A percentile compares a stretch with the other conserved stretches of the same genome.
Conservation (phyloP, 2,329 filamentous ascomycete genomes). For the Fusarium irregulare region DNA sequence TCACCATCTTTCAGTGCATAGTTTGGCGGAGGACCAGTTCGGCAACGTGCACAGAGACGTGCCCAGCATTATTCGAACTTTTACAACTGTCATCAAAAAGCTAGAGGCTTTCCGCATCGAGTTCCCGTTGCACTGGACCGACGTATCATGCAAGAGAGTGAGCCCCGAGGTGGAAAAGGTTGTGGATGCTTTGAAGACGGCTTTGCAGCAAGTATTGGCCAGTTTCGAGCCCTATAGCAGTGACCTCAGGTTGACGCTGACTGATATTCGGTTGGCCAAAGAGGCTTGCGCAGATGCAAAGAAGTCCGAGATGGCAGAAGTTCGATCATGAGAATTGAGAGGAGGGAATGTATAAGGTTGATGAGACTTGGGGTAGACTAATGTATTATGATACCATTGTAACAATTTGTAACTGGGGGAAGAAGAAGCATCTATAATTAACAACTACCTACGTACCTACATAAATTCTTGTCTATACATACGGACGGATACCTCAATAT, state of each 20-base stretch:
- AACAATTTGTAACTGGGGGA: conserved; percentile 23
- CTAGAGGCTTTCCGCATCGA: conserved; percentile 73
- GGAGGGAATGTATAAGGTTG: background rate
- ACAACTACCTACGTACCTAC: background rate
- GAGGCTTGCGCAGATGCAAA: conserved; percentile 64
- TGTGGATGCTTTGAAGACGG: conserved; percentile 70
- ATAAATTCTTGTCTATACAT: background rate
- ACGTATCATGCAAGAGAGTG: conserved; percentile 68
- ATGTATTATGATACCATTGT: conserved; percentile 48
- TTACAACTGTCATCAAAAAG: conserved; percentile 75
- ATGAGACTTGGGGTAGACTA: conserved; percentile 32
- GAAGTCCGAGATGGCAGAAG: conserved; percentile 48
- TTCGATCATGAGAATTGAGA: conserved; percentile 39
- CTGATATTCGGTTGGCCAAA: conserved; percentile 79
- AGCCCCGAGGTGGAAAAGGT: conserved; percentile 78
- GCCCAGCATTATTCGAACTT: conserved; percentile 75
- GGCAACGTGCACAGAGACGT: conserved; percentile 90
- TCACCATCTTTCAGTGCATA: conserved; percentile 75
- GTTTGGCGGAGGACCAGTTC: conserved; percentile 82
- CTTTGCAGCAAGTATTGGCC: conserved; percentile 72
- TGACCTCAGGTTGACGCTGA: conserved; percentile 74
- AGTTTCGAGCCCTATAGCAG: conserved; percentile 80
- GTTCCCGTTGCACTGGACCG: conserved; percentile 81
- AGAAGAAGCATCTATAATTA: conserved; percentile 1
- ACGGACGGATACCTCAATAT: background rate